Evolutionary conservation across 2,329 filamentous ascomycete genomes (phyloP), one percentile per base, ranked within the genome.

Genomic region (Fusarium musae): DNA sequence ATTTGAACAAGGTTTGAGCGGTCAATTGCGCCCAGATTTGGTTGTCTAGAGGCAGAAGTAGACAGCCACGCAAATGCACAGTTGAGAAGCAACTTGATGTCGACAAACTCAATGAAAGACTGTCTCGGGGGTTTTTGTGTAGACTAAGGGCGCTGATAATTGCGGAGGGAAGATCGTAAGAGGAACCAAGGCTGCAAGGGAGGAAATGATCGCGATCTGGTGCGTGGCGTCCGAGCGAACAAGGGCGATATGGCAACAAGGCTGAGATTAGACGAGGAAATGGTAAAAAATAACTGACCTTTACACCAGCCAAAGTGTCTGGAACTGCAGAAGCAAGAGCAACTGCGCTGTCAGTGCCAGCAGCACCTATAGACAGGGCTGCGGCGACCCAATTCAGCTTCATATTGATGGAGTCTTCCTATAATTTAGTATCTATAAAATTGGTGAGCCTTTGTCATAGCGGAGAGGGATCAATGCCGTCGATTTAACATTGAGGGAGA

Each of bases 361-460:
- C 78, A 46, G 76, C 78, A 26, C 78, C 77, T 69, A 83, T 70
- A 30, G 81, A 66, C 36, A 80, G 72, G 49, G 79, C 78, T 56
- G 78, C 79, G 37, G 81, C 70, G 43, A 83, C 56, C 42, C 78
- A 76, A 43, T 76, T 64, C 50, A 78, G 75, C 80, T 81, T 83
- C 82, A 83, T 84, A 68, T 40, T 77, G 50, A 58, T 9, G 16
- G 21, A 23, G n/a, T 49, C 17, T 32, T 50, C n/a, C 16, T 59
- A 56, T 37, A 19, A 50, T 60, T 32, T 36, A 36, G 5, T 40
- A 12, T 17, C 42, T 69, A 16, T 21, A 17, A 34, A 7, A 5
- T 37, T 19, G 9, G 66, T 52, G 5, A 69, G 49, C 17, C 19
- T 43, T 13, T 19, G 17, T 32, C 34, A 15, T 26, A 4, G 11